Conservation (phyloP, 495 filamentous ascomycete species). For the Tuber umbilicatum region DNA sequence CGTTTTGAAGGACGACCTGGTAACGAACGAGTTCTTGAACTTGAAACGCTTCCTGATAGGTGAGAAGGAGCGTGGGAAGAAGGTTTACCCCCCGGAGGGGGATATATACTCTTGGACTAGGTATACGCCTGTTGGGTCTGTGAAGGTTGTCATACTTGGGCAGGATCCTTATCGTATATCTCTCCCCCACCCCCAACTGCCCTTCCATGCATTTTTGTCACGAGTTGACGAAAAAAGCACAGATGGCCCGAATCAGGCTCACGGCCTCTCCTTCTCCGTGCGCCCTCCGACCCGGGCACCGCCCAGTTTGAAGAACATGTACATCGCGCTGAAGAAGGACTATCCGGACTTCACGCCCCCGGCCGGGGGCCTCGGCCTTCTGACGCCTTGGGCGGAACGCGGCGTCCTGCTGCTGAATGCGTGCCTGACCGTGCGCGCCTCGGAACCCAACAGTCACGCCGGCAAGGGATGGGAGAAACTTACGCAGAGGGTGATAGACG, state of each 20-base stretch:
- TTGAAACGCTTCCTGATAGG: constrained; percentile 80
- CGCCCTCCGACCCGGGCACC: constrained; percentile 81
- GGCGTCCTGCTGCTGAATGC: constrained; percentile 91
- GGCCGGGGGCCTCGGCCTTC: constrained; percentile 66
- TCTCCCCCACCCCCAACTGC: not conserved
- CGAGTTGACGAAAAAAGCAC: not conserved
- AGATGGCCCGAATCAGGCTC: constrained; percentile 86
- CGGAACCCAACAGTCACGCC: constrained; percentile 74
- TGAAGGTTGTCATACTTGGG: constrained; percentile 84
- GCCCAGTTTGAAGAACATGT: constrained; percentile 85
- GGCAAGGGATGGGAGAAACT: constrained; percentile 85
- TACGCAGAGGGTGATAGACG: constrained; percentile 83
- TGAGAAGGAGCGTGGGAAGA: constrained; percentile 65
- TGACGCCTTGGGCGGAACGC: constrained; percentile 87
- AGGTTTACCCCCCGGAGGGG: constrained; percentile 72
- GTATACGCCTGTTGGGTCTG: constrained; percentile 76
- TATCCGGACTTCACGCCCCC: constrained; percentile 74
- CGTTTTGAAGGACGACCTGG: constrained; percentile 74
- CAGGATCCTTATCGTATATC: constrained; percentile 79
- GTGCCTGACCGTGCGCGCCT: constrained; percentile 81
- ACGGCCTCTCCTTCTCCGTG: constrained; percentile 91
- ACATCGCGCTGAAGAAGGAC: constrained; percentile 73
- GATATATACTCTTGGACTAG: constrained; percentile 97
- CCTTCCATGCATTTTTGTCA: not conserved
- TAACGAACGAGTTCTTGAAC: constrained; percentile 68